Conservation (phyloP, 2,329 filamentous ascomycete species). For the Penicillium psychrosexuale region DNA sequence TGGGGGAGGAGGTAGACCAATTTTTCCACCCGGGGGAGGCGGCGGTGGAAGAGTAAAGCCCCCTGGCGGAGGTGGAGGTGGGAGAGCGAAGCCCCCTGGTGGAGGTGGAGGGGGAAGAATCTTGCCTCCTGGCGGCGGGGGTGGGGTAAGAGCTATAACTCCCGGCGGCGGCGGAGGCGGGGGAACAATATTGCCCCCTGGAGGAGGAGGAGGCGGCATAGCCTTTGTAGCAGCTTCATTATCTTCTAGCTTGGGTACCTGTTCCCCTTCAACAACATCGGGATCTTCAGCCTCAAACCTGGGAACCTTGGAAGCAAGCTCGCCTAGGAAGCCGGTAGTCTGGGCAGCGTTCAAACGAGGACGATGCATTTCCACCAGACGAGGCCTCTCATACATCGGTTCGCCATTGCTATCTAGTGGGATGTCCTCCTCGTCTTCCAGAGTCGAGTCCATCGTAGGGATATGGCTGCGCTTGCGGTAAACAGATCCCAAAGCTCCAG, state of each 20-base stretch:
- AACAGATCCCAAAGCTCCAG: conserved; percentile 71
- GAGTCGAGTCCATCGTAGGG: conserved; percentile 37
- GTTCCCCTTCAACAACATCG: conserved; percentile 11
- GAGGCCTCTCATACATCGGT: conserved; percentile 72
- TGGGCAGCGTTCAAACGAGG: conserved; percentile 62
- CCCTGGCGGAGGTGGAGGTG: conserved; percentile 5
- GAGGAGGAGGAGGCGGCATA: conserved; percentile 16
- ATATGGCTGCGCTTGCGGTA: conserved; percentile 53
- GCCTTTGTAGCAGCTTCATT: conserved; percentile 10
- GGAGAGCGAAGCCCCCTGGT: conserved; percentile 9
- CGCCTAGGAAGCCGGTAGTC: conserved; percentile 63
- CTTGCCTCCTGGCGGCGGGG: conserved; percentile 14
- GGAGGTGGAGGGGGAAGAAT: conserved; percentile 27
- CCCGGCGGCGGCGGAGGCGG: conserved; percentile 23
- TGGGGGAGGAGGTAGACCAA: conserved; percentile 49
- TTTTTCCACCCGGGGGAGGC: conserved; percentile 36
- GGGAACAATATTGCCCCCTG: conserved; percentile 17
- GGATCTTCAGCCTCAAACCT: conserved; percentile 59
- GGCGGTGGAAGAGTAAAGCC: conserved; percentile 16
- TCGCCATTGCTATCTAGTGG: conserved; percentile 56
- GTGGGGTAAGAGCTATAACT: conserved; percentile 34
- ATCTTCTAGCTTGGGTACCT: conserved; percentile 6
- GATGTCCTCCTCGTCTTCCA: conserved; percentile 36
- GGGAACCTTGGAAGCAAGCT: conserved; percentile 73
- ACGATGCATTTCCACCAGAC: conserved; percentile 69